A percentile compares a stretch with the other conserved stretches of the same genome.
Conservation (phyloP, 768 basidiomycete genomes). For the Phanerodontia chrysosporium region DNA sequence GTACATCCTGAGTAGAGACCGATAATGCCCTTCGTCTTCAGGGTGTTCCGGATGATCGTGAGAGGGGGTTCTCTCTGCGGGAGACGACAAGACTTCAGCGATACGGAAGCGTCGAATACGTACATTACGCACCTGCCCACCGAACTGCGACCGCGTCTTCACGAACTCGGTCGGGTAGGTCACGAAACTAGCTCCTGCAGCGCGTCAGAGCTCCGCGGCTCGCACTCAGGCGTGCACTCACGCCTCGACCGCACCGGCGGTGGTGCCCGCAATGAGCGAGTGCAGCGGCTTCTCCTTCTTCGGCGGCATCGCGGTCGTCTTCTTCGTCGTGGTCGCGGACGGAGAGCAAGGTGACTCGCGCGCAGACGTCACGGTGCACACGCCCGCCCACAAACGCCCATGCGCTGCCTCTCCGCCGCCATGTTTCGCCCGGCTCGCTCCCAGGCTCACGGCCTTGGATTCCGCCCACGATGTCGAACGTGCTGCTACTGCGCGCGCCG, state of each 20-base stretch:
- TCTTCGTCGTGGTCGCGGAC: background rate
- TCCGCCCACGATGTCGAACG: conserved; percentile 21
- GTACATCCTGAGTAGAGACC: conserved; percentile 94
- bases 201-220: conserved; percentile 25
- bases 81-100: no score
- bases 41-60: conserved; percentile 68
- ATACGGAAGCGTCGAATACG: no score
- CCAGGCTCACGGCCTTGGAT: background rate
- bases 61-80: conserved; percentile 68
- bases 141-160: conserved; percentile 92
- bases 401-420: background rate
- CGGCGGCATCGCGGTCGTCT: conserved; percentile 22
- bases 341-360: background rate
- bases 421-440: background rate
- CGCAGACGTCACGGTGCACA: background rate
- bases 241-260: conserved; percentile 93
- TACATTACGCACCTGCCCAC: conserved; percentile 53
- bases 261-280: conserved; percentile 86
- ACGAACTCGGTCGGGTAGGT: conserved; percentile 91
- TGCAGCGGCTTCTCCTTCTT: conserved; percentile 81
- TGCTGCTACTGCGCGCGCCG: conserved; percentile 40
- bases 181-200: conserved; percentile 56
- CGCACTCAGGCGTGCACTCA: conserved; percentile 36
- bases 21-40: conserved; percentile 66
- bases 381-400: background rate